Conservation (phyloP, 768 basidiomycete genomes). For the Lentinula guzmanii region DNA sequence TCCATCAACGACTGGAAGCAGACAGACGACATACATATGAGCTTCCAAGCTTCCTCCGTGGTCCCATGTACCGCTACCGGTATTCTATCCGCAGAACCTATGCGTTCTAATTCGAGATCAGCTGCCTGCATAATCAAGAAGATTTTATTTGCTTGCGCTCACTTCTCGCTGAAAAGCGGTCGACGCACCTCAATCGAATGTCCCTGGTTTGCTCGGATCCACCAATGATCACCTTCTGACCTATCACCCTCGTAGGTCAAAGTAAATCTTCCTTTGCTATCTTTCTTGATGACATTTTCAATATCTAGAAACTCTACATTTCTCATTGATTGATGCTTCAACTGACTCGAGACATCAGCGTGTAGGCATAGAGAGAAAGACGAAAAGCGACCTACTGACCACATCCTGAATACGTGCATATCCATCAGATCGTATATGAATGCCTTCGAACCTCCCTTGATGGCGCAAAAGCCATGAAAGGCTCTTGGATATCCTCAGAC, state of each 20-base stretch:
- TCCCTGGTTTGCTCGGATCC: slow-evolving; percentile 69
- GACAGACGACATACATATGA: slow-evolving; percentile 36
- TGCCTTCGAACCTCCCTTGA: slow-evolving; percentile 50
- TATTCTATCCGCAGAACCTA: slow-evolving; percentile 40
- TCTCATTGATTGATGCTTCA: slow-evolving; percentile 49
- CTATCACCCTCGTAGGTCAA: slow-evolving; percentile 34
- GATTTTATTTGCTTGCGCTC: neutral
- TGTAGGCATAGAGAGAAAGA: neutral
- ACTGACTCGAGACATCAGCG: slow-evolving; percentile 28
- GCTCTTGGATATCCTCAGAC: slow-evolving; percentile 42
- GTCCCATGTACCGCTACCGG: slow-evolving; percentile 62
- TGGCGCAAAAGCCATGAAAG: slow-evolving; percentile 67
- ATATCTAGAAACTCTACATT: slow-evolving; percentile 38
- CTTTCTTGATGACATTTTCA: slow-evolving; percentile 42
- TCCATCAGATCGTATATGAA: slow-evolving; percentile 59
- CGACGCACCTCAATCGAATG: slow-evolving; percentile 50
- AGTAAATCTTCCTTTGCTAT: slow-evolving; percentile 45
- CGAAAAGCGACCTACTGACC: slow-evolving; percentile 31
- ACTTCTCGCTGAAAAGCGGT: neutral
- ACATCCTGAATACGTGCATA: slow-evolving; percentile 59
- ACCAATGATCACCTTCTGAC: slow-evolving; percentile 32
- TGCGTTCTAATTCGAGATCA: slow-evolving; percentile 32
- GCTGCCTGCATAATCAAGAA: neutral
- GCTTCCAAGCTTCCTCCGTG: slow-evolving; percentile 43
- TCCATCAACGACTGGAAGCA: neutral